Evolutionary conservation across 163 green algal genomes (phyloP).

Genomic region (Prototheca wickerhamii): DNA sequence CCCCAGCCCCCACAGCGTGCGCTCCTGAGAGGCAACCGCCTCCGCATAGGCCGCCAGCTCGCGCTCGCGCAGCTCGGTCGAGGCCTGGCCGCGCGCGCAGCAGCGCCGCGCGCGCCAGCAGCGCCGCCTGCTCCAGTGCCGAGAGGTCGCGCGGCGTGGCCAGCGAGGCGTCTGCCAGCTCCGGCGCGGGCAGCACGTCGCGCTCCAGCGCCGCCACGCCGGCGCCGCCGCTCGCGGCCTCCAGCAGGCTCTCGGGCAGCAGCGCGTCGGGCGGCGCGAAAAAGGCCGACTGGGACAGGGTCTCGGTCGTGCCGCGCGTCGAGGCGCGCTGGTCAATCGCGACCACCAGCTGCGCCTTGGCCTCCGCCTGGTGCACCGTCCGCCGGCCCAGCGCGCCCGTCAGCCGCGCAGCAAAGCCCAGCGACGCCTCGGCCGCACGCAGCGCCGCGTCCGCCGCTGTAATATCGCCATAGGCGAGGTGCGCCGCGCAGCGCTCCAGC

Average conservation of each 20-base stretch:
- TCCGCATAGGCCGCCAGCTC: constrained; percentile 71
- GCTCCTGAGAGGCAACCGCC: constrained; percentile 50
- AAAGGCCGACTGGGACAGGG: constrained; percentile 16
- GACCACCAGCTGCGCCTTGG: constrained; percentile 76
- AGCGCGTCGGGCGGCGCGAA: constrained; percentile 36
- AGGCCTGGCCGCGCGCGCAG: constrained; percentile 24
- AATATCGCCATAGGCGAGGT: constrained; percentile 48
- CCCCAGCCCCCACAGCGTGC: constrained; percentile 35
- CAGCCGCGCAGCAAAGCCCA: constrained; percentile 52
- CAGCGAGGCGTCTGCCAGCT: not conserved
- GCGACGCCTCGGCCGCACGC: constrained; percentile 31
- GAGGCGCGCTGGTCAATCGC: not conserved
- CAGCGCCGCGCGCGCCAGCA: constrained; percentile 46
- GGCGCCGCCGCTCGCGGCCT: not conserved
- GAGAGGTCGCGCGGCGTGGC: constrained; percentile 6
- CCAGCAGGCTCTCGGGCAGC: constrained; percentile 34
- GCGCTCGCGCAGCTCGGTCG: constrained; percentile 61
- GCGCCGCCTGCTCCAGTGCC: constrained; percentile 53
- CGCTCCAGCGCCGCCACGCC: not conserved
- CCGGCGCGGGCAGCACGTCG: not conserved
- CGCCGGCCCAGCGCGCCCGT: constrained; percentile 70
- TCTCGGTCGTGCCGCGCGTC: constrained; percentile 9
- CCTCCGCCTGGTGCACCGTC: constrained; percentile 79
- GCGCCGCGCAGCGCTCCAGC: constrained; percentile 55
- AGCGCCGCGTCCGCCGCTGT: constrained; percentile 19